phyloP scores from a whole-genome alignment of 352 stramenopile genomes.

The Phytophthora megakarya region DNA sequence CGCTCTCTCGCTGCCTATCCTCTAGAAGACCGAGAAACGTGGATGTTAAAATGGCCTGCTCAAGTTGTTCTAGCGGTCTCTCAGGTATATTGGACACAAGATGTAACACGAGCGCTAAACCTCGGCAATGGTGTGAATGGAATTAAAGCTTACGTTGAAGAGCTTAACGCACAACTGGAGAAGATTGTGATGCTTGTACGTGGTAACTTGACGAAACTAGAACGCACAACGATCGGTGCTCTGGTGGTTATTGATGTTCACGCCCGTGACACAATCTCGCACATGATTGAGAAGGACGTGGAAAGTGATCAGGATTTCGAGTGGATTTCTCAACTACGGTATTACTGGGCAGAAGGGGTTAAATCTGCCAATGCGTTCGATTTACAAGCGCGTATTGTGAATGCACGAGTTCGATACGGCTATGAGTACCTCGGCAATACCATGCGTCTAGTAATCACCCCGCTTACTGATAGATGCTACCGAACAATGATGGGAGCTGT shows the following conservation, averaged over 20 bases:
- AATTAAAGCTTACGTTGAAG: conserved; percentile 77
- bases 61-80: conserved; percentile 93
- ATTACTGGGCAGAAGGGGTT: conserved; percentile 89
- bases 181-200: conserved; percentile 93
- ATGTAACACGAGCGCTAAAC: conserved; percentile 89
- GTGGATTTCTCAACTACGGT: conserved; percentile 93
- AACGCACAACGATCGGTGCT: conserved; percentile 92
- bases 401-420: conserved; percentile 86
- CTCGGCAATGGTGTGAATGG: conserved; percentile 60
- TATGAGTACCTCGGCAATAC: conserved; percentile 95
- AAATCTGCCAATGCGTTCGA: conserved; percentile 60
- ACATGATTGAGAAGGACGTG: conserved; percentile 92
- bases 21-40: conserved; percentile 75
- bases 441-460: conserved; percentile 94
- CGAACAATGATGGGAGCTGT: conserved; percentile 95
- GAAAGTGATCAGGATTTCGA: conserved; percentile 92
- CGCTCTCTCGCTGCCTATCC: conserved; percentile 88
- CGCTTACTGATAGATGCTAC: conserved; percentile 94
- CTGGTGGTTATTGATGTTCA: conserved; percentile 94
- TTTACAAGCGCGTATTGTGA: conserved; percentile 89
- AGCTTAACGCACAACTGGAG: conserved; percentile 88
- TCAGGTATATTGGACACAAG: conserved; percentile 94
- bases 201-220: conserved; percentile 89
- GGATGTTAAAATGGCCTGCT: conserved; percentile 94
- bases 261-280: conserved; percentile 89